Evolutionary conservation across 2,329 filamentous ascomycete genomes (phyloP).

Genomic region (Apiospora sp.): DNA sequence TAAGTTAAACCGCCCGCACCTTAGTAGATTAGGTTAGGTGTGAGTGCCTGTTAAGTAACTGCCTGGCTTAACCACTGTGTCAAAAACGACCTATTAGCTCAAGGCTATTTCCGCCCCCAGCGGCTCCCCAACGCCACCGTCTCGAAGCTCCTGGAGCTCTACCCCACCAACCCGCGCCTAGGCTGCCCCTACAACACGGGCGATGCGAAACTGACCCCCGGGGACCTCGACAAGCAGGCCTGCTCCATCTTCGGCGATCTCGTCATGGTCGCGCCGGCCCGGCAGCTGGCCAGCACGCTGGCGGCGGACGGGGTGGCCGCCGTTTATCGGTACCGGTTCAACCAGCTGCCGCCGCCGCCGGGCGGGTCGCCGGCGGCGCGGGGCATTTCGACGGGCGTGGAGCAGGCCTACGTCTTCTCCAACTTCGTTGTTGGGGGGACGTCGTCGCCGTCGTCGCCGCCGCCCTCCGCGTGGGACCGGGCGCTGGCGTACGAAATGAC

Average conservation of each 20-base stretch:
- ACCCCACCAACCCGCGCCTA: constrained; percentile 26
- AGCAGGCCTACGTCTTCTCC: constrained; percentile 58
- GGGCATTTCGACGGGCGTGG: constrained; percentile 52
- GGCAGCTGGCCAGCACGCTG: constrained; percentile 57
- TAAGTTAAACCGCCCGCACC: not conserved
- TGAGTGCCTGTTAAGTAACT: not conserved
- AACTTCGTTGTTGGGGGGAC: constrained; percentile 52
- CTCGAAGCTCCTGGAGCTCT: constrained; percentile 5
- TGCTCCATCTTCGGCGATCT: constrained; percentile 58
- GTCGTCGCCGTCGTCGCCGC: too few species aligned
- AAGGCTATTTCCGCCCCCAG: not conserved
- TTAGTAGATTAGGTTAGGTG: too few species aligned
- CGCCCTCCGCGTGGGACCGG: constrained; percentile 47
- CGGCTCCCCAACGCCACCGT: not conserved
- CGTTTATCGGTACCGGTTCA: constrained; percentile 63
- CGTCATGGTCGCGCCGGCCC: constrained; percentile 61
- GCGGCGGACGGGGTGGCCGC: constrained; percentile 57
- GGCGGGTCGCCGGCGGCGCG: constrained; percentile 50
- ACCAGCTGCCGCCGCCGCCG: constrained; percentile 51
- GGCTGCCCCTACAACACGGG: constrained; percentile 27
- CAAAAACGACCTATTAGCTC: constrained; percentile 42
- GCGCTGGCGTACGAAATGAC: constrained; percentile 48
- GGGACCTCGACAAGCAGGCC: constrained; percentile 25
- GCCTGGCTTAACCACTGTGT: not conserved
- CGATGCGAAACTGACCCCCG: constrained; percentile 2